Evolutionary conservation across 2,329 filamentous ascomycete genomes (phyloP).

Genomic region (Neonectria sp.): DNA sequence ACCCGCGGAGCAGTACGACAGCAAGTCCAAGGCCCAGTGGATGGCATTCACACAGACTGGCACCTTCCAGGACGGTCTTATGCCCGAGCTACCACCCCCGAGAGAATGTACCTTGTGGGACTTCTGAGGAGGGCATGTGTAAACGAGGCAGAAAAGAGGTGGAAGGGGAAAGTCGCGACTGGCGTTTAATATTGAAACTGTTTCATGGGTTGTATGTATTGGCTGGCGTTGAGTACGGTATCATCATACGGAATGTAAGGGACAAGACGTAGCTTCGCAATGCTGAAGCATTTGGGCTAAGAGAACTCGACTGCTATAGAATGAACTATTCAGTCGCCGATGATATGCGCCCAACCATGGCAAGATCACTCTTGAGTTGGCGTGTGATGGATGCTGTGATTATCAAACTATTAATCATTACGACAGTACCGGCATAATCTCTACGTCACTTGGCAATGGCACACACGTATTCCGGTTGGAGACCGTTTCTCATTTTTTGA

Average conservation of each 20-base stretch:
- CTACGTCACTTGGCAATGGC: constrained; percentile 4
- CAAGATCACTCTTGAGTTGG: background rate
- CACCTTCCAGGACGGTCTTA: constrained; percentile 76
- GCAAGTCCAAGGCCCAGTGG: constrained; percentile 75
- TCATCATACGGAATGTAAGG: constrained; percentile 23
- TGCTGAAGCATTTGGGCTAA: background rate
- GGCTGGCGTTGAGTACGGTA: constrained; percentile 35
- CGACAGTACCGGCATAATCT: background rate
- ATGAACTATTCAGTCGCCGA: background rate
- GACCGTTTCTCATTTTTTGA: constrained; percentile 27
- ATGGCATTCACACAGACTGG: constrained; percentile 75
- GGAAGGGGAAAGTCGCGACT: constrained; percentile 13
- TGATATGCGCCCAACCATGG: background rate
- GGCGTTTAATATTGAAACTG: constrained; percentile 32
- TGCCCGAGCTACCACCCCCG: constrained; percentile 85
- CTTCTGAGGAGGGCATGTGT: constrained; percentile 64
- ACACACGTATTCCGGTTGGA: constrained; percentile 14
- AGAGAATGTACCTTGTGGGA: constrained; percentile 83
- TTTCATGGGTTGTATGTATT: constrained; percentile 32
- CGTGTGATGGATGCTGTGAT: background rate
- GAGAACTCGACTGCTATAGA: background rate
- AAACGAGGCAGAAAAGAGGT: constrained; percentile 3
- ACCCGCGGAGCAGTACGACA: constrained; percentile 69
- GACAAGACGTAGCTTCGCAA: background rate
- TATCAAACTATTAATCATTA: background rate